Conservation (phyloP, 2,329 filamentous ascomycete species). For the Laburnicola sp. region DNA sequence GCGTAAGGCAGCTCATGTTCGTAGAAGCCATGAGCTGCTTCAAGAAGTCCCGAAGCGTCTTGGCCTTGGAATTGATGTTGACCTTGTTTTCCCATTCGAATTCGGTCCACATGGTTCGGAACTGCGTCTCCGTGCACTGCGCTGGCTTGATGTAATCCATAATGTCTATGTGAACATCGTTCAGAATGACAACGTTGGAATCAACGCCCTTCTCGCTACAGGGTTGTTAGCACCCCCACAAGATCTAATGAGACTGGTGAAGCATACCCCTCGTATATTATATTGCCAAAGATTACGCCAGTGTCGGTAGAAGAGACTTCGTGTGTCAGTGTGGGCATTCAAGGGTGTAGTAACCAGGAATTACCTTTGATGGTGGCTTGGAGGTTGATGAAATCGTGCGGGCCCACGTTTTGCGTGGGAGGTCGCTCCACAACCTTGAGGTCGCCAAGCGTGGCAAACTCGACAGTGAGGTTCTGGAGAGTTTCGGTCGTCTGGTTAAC, state of each 20-base stretch:
- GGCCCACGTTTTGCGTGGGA: constrained; percentile 91
- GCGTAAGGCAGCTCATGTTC: constrained; percentile 97
- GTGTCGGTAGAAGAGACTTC: constrained; percentile 92
- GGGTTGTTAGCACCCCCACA: constrained; percentile 62
- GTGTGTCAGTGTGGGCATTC: constrained; percentile 11
- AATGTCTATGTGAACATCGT: constrained; percentile 97
- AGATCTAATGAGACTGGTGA: neutral
- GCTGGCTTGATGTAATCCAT: constrained; percentile 99
- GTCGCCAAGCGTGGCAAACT: constrained; percentile 97
- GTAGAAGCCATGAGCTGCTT: constrained; percentile 94
- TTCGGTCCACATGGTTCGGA: constrained; percentile 99
- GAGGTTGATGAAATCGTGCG: constrained; percentile 96
- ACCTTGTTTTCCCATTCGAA: constrained; percentile 99
- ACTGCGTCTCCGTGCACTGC: constrained; percentile 94
- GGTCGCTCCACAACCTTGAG: constrained; percentile 97
- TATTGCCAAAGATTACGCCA: constrained; percentile 97
- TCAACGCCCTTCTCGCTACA: constrained; percentile 63
- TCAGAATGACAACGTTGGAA: constrained; percentile 95
- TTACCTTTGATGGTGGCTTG: constrained; percentile 98
- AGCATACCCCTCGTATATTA: constrained; percentile 83
- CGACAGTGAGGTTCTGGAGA: constrained; percentile 92
- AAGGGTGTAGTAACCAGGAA: neutral
- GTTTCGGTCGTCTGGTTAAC: constrained; percentile 98
- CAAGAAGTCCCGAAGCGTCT: constrained; percentile 87
- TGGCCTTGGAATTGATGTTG: constrained; percentile 98